Percentiles rank a stretch among this genome's conserved stretches.
Evolutionary conservation across 1,139 yeast species (phyloP).

Genomic region (Suhomyces chickasaworum): DNA sequence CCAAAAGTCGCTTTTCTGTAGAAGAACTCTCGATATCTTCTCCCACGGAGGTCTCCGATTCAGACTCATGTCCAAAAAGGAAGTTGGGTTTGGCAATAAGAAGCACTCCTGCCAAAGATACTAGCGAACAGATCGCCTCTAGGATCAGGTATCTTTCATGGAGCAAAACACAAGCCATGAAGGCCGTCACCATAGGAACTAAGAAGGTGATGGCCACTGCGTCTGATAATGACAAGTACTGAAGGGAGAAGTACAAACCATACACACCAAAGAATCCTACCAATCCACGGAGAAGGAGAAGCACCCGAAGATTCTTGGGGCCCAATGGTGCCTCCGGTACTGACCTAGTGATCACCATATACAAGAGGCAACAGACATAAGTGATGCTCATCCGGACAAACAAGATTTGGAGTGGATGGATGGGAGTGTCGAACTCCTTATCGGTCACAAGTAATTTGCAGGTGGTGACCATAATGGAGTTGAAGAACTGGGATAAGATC

Average conservation of each 20-base stretch:
- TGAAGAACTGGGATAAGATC: slow-evolving; percentile 66
- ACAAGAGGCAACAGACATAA: slow-evolving; percentile 54
- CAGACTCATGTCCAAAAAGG: slow-evolving; percentile 53
- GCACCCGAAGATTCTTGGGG: slow-evolving; percentile 56
- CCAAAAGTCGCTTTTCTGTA: slow-evolving; percentile 48
- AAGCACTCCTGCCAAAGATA: slow-evolving; percentile 75
- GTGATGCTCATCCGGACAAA: slow-evolving; percentile 79
- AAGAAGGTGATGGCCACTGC: slow-evolving; percentile 81
- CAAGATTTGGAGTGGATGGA: slow-evolving; percentile 77
- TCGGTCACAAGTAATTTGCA: slow-evolving; percentile 74
- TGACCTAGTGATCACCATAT: slow-evolving; percentile 51
- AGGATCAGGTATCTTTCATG: slow-evolving; percentile 66
- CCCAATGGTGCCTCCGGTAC: slow-evolving; percentile 74
- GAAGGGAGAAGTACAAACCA: slow-evolving; percentile 71
- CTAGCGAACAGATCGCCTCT: slow-evolving; percentile 69
- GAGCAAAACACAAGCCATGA: slow-evolving; percentile 68
- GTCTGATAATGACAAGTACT: slow-evolving; percentile 70
- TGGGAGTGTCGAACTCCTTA: slow-evolving; percentile 52
- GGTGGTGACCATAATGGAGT: slow-evolving; percentile 72
- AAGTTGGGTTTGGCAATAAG: slow-evolving; percentile 83
- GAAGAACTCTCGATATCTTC: slow-evolving; percentile 43
- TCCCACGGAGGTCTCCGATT: slow-evolving; percentile 30
- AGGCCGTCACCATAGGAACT: slow-evolving; percentile 75
- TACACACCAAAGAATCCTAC: slow-evolving; percentile 81
- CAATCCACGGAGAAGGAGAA: slow-evolving; percentile 64